Evolutionary conservation across 2,329 filamentous ascomycete genomes (phyloP), one percentile per base, ranked within the genome.

Genomic region (Apiospora aurea): DNA sequence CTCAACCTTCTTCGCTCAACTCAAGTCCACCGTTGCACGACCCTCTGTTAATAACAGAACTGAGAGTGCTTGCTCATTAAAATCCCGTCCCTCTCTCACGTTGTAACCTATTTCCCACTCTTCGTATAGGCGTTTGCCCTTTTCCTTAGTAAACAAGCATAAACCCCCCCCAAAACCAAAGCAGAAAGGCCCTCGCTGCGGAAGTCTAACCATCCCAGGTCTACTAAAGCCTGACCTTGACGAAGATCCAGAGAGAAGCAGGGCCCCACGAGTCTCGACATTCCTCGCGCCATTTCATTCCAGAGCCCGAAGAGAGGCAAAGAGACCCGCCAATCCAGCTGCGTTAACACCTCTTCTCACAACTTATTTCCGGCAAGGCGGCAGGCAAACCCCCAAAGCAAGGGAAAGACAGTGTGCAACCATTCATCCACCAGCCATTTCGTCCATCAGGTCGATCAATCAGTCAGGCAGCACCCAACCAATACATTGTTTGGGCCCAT

Each of bases 231-330:
- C 57, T 41, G 57, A 64, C 57, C 57, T 64, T 41, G 57, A 38
- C 21, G 57, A n/a, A 64, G 57, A 64, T 41, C 29, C 57, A 64
- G 18, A 34, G 53, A 38, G 53, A 38, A 38, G 14, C 51, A 61
- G 53, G 53, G 47, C 68, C 68, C 68, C 68, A 51, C 68, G 68
- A 69, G 41, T 69, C 47, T 69, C 47, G 68, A 69, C 68, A 69
- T 69, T 69, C 68, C 68, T 69, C 68, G 47, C 68, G 34, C 68
- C 68, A 69, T 57, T 69, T 69, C 68, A 53, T 53, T 69, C 68
- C 46, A 69, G n/a, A 41, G 46, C 34, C 47, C 47, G 29, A 57
- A 41, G 16, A 69, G 47, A 57, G 57, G 68, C 26, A 34, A n/a
- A 24, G 29, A 26, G 68, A 69, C 68, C 68, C 68, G 68, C 68